Conservation (phyloP, 495 filamentous ascomycete species). For the Penicillium simplicissimum region DNA sequence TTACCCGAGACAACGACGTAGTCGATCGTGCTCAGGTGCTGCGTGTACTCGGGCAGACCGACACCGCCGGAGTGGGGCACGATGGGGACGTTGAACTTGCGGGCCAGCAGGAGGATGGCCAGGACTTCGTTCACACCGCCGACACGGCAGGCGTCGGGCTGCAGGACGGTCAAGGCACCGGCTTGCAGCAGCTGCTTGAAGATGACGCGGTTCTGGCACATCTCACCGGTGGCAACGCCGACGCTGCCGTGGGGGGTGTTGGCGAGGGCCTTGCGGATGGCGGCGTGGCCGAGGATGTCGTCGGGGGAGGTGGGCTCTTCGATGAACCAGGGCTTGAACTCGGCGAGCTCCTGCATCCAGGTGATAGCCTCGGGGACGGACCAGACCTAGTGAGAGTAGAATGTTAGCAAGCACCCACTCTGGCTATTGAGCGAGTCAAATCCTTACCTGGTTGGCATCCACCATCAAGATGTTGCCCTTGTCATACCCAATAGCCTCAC, state of each 20-base stretch:
- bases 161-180: slow-evolving; percentile 82
- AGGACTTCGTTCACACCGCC: slow-evolving; percentile 93
- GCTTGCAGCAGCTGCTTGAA: slow-evolving; percentile 88
- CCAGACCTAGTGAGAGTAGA: slow-evolving; percentile 62
- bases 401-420: neutral
- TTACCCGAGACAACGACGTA: slow-evolving; percentile 87
- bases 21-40: slow-evolving; percentile 91
- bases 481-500: slow-evolving; percentile 84
- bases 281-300: slow-evolving; percentile 86
- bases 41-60: slow-evolving; percentile 90
- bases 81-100: slow-evolving; percentile 79
- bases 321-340: slow-evolving; percentile 95
- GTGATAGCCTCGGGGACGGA: slow-evolving; percentile 86
- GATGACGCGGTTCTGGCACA: slow-evolving; percentile 93
- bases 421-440: neutral
- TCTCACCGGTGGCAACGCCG: slow-evolving; percentile 90
- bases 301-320: slow-evolving; percentile 96
- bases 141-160: slow-evolving; percentile 89
- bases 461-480: slow-evolving; percentile 89
- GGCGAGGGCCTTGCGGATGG: slow-evolving; percentile 74
- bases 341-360: slow-evolving; percentile 79
- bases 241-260: slow-evolving; percentile 63
- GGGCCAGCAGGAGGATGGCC: slow-evolving; percentile 86
- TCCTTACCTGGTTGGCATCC: slow-evolving; percentile 80
- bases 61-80: slow-evolving; percentile 91